Evolutionary conservation across 2,329 filamentous ascomycete species (phyloP).

Genomic region (Colletotrichum ledebouriae): DNA sequence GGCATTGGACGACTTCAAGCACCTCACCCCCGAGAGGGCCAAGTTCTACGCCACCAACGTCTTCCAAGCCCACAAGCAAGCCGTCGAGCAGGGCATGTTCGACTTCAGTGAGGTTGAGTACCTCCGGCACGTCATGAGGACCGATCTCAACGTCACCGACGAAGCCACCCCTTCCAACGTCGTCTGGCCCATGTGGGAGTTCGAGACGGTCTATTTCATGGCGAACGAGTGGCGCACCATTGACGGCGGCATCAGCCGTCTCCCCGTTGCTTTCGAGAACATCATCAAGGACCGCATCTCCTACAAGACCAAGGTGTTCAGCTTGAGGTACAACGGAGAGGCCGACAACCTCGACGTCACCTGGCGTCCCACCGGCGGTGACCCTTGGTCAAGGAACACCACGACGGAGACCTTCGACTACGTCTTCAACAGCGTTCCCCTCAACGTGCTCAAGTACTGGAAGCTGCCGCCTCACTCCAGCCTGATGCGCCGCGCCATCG

Average conservation of each 20-base stretch:
- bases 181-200: constrained; percentile 50
- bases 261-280: constrained; percentile 53
- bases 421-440: constrained; percentile 53
- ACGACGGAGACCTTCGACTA: constrained; percentile 54
- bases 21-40: constrained; percentile 44
- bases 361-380: constrained; percentile 43
- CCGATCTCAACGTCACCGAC: constrained; percentile 54
- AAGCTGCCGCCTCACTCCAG: constrained; percentile 53
- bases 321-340: constrained; percentile 45
- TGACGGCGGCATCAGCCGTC: constrained; percentile 52
- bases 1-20: constrained; percentile 48
- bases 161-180: constrained; percentile 47
- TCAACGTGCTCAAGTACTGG: constrained; percentile 55
- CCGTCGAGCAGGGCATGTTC: constrained; percentile 48
- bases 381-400: constrained; percentile 45
- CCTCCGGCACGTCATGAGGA: constrained; percentile 51
- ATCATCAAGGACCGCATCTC: constrained; percentile 47
- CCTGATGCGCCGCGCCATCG: constrained; percentile 46
- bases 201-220: constrained; percentile 47
- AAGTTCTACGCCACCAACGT: constrained; percentile 47
- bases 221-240: constrained; percentile 48
- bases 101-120: constrained; percentile 50
- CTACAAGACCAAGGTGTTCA: constrained; percentile 45
- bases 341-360: constrained; percentile 44
- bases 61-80: constrained; percentile 50